A percentile compares a stretch with the other conserved stretches of the same genome.
Conservation (phyloP, 2,329 filamentous ascomycete species). For the Lomentospora prolificans region DNA sequence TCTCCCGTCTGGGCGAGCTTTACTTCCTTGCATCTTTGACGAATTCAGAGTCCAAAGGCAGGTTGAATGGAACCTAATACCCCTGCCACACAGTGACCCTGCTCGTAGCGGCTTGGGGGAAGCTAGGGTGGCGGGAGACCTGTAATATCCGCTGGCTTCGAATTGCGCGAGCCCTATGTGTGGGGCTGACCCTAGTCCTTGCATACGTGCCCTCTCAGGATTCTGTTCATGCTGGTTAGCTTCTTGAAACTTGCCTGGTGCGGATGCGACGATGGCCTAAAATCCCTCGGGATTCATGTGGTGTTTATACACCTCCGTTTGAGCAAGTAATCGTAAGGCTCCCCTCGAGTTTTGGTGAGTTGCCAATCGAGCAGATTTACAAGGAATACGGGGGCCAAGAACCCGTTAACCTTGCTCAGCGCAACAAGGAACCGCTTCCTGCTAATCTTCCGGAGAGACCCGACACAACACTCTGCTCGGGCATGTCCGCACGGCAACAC, state of each 20-base stretch:
- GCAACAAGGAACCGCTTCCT: constrained; percentile 16
- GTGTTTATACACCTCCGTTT: constrained; percentile 17
- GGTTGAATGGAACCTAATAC: not conserved
- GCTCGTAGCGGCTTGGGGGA: not conserved
- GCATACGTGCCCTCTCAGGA: not conserved
- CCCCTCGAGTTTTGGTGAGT: constrained; percentile 13
- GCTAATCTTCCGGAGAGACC: constrained; percentile 18
- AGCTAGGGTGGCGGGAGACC: not conserved
- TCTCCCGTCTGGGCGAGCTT: not conserved
- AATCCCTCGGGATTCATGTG: not conserved
- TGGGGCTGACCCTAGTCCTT: not conserved
- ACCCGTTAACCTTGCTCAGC: constrained; percentile 16
- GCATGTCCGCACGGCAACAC: constrained; percentile 19
- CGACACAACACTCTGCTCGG: constrained; percentile 15
- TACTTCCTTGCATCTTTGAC: not conserved
- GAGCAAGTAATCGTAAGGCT: constrained; percentile 14
- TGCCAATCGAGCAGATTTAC: constrained; percentile 22
- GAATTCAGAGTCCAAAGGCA: not conserved
- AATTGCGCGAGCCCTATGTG: not conserved
- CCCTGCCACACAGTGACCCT: not conserved
- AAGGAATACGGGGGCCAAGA: constrained; percentile 20
- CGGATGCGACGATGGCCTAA: not conserved
- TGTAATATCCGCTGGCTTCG: not conserved
- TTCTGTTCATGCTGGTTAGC: not conserved
- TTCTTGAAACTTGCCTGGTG: not conserved